Conservation (phyloP, 208 protist species). For the Trypanosoma theileri region DNA sequence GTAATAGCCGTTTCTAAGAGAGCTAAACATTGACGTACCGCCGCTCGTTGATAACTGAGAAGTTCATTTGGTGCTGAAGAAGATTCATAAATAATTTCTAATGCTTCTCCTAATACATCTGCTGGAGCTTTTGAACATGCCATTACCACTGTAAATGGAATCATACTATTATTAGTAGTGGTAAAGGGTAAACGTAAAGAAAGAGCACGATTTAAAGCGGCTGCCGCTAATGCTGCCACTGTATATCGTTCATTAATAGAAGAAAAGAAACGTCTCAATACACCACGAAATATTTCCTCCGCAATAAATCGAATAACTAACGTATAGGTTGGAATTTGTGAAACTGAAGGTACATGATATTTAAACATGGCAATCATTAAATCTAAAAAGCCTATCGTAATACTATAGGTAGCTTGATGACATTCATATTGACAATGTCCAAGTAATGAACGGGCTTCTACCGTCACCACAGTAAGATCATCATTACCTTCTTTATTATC, state of each 20-base stretch:
- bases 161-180: slow-evolving; percentile 23
- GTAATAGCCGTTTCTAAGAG: slow-evolving; percentile 65
- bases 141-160: slow-evolving; percentile 68
- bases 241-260: slow-evolving; percentile 60
- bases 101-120: slow-evolving; percentile 74
- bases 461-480: not conserved
- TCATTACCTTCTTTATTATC: not conserved
- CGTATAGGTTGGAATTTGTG: slow-evolving; percentile 48
- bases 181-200: slow-evolving; percentile 44
- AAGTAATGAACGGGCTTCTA: slow-evolving; percentile 58
- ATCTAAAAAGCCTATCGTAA: slow-evolving; percentile 80
- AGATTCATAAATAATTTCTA: slow-evolving; percentile 48
- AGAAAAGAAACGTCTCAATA: slow-evolving; percentile 55
- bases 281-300: slow-evolving; percentile 72
- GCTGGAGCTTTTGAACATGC: slow-evolving; percentile 67
- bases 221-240: slow-evolving; percentile 67
- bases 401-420: slow-evolving; percentile 62
- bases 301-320: slow-evolving; percentile 73
- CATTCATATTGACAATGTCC: slow-evolving; percentile 81
- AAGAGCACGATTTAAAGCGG: slow-evolving; percentile 63
- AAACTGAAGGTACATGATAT: slow-evolving; percentile 45
- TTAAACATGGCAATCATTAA: slow-evolving; percentile 73
- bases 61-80: slow-evolving; percentile 54
- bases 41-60: slow-evolving; percentile 53
- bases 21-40: slow-evolving; percentile 70